phyloP scores from a whole-genome alignment of 768 basidiomycete genomes.

The Rhodotorula taiwanensis region DNA sequence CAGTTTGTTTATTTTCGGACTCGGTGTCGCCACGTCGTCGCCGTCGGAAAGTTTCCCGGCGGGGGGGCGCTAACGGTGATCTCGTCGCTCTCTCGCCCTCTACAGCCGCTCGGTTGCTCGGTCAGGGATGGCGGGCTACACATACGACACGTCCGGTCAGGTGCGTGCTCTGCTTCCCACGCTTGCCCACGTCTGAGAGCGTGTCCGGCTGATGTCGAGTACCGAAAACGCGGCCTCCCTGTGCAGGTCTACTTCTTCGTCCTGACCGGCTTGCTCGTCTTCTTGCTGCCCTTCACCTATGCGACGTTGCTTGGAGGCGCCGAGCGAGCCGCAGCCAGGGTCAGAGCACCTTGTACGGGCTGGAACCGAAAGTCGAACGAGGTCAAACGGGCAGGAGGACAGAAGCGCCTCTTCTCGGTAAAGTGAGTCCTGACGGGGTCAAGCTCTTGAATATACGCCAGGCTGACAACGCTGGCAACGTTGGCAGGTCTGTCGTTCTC shows the following conservation, averaged over 20 bases:
- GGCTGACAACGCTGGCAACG: not conserved
- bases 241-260: slow-evolving; percentile 60
- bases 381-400: slow-evolving; percentile 13
- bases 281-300: slow-evolving; percentile 70
- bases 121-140: slow-evolving; percentile 36
- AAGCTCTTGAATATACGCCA: not conserved
- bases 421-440: slow-evolving; percentile 11
- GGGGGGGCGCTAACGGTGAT: too few species aligned
- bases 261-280: slow-evolving; percentile 75
- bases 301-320: slow-evolving; percentile 42
- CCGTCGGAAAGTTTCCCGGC: too few species aligned
- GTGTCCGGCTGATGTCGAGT: too few species aligned
- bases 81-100: not conserved
- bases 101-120: slow-evolving; percentile 1
- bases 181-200: not conserved
- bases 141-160: slow-evolving; percentile 44
- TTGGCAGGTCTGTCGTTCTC: slow-evolving; percentile 50
- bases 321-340: slow-evolving; percentile 20
- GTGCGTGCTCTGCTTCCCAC: slow-evolving; percentile 66
- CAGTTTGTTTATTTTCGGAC: too few species aligned
- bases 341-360: slow-evolving; percentile 23
- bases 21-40: too few species aligned
- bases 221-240: too few species aligned
- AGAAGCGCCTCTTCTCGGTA: slow-evolving; percentile 9
- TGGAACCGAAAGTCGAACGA: slow-evolving; percentile 36